These are phyloP conservation scores for Amborella trichopoda DNA, from an alignment of 164 flowering plant species.

Conservation along the genomic window DNA sequence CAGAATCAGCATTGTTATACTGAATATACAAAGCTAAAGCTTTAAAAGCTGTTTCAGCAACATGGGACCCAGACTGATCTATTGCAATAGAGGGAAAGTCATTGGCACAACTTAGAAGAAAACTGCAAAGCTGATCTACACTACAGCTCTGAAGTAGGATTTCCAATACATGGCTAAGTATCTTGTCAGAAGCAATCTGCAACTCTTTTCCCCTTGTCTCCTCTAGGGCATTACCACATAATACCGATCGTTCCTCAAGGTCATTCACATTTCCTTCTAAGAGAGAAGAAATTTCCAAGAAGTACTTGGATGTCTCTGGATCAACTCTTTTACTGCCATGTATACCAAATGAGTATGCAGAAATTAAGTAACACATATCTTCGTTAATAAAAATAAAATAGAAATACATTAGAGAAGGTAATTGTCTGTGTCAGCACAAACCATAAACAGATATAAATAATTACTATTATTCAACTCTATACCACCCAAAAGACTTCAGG, in stretches of 20 bases:
- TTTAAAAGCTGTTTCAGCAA: slow-evolving; percentile 75
- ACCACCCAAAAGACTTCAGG: too few relatives aligned
- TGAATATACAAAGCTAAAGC: slow-evolving; percentile 55
- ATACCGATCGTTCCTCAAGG: slow-evolving; percentile 41
- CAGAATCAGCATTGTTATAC: slow-evolving; percentile 33
- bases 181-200: slow-evolving; percentile 76
- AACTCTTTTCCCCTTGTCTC: slow-evolving; percentile 82
- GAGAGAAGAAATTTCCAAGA: slow-evolving; percentile 63
- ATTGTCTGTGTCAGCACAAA: too few relatives aligned
- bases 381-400: too few relatives aligned
- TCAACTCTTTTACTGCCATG: slow-evolving; percentile 85
- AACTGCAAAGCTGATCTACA: slow-evolving; percentile 55
- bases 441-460: too few relatives aligned
- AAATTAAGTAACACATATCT: too few relatives aligned
- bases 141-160: slow-evolving; percentile 71
- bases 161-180: slow-evolving; percentile 66
- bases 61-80: slow-evolving; percentile 93
- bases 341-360: too few relatives aligned
- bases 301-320: slow-evolving; percentile 73
- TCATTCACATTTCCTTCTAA: slow-evolving; percentile 58
- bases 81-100: slow-evolving; percentile 57
- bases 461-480: too few relatives aligned
- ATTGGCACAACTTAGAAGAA: slow-evolving; percentile 49
- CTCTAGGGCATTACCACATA: slow-evolving; percentile 88
- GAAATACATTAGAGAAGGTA: too few relatives aligned